These are phyloP conservation scores for Podosphaera xanthii DNA, from an alignment of 2,329 filamentous ascomycete species.

Conservation along the genomic window DNA sequence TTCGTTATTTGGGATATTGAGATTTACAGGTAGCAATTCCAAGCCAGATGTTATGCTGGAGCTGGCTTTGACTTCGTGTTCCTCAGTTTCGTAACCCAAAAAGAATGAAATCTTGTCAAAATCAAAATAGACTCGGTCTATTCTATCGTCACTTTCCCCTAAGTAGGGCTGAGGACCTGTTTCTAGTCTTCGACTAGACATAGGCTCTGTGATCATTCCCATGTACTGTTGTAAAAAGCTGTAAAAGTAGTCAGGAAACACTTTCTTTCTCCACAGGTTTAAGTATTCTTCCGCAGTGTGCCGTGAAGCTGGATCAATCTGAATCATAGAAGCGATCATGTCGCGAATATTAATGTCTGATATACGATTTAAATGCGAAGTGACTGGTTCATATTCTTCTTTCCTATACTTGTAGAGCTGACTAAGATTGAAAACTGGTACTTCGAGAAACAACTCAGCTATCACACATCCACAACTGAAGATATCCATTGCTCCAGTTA, in stretches of 20 bases:
- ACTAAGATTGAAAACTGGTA: conserved; percentile 91
- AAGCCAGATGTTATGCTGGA: conserved; percentile 27
- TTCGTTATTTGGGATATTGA: conserved; percentile 72
- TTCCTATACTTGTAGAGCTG: conserved; percentile 88
- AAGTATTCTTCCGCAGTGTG: conserved; percentile 89
- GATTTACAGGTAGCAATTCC: conserved; percentile 52
- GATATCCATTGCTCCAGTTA: conserved; percentile 93
- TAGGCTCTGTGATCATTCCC: conserved; percentile 81
- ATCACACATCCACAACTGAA: conserved; percentile 96
- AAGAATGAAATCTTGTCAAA: conserved; percentile 98
- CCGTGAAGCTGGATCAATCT: conserved; percentile 72
- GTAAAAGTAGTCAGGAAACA: conserved; percentile 93
- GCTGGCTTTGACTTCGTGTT: conserved; percentile 13
- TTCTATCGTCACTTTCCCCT: conserved; percentile 77
- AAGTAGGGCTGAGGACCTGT: conserved; percentile 48
- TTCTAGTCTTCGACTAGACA: conserved; percentile 50
- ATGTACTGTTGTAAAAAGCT: conserved; percentile 95
- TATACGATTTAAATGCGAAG: conserved; percentile 63
- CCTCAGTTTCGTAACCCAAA: conserved; percentile 44
- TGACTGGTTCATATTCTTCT: conserved; percentile 74
- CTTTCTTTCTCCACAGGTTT: conserved; percentile 73
- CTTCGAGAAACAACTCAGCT: conserved; percentile 82
- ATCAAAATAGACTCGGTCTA: conserved; percentile 78
- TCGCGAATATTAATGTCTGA: conserved; percentile 70
- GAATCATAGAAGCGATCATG: conserved; percentile 88